Base-by-base conservation (phyloP, 78 protist species). In the Dictyostelium intermedium region DNA sequence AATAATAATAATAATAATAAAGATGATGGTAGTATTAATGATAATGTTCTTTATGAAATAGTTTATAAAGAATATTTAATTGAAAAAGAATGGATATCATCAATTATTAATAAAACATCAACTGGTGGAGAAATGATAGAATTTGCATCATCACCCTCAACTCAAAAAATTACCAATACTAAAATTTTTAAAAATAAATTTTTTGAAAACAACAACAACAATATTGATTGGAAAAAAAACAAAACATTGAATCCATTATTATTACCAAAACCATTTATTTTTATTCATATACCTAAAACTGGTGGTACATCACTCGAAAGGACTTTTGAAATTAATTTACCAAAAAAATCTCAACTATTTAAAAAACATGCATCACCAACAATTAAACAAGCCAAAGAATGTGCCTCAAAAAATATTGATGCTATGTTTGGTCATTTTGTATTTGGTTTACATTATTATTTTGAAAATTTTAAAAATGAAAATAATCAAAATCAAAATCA, bases 401-500 rank as follows among this genome's bases (percentile, higher is more conserved):
- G 23, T 37, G 32, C 32, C 0, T 5, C 20, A 37, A 74, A 23
- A 8, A 23, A 6, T 32, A 18, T 72, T 32, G 77, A 70, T 14
- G 41, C 77, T 32, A 30, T 85, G 32, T 78, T 85, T 47, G 92
- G 92, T 50, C 92, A 85, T 85, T 74, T 74, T n/a, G 60, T 70
- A 34, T 85, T 72, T 85, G 92, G 92, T 18, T n/a, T 85, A 35
- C 92, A 85, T 37, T 37, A 74, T 7, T 37, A 35, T 37, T 74
- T 39, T 76, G 43, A 76, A 13, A 72, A 70, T 2, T 13, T 69
- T n/a, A 69, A 69, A 10, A 69, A 9, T 69, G 27, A 60, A 2
- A 60, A 23, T 23, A 60, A 60, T 60, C 6, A 1, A 7, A 11
- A 30, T 6, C 2, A 27, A 5, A 69, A 69, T 69, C 0, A n/a